Base-by-base conservation (phyloP, 2,329 filamentous ascomycete genomes). In the Basipetospora chlamydospora region DNA sequence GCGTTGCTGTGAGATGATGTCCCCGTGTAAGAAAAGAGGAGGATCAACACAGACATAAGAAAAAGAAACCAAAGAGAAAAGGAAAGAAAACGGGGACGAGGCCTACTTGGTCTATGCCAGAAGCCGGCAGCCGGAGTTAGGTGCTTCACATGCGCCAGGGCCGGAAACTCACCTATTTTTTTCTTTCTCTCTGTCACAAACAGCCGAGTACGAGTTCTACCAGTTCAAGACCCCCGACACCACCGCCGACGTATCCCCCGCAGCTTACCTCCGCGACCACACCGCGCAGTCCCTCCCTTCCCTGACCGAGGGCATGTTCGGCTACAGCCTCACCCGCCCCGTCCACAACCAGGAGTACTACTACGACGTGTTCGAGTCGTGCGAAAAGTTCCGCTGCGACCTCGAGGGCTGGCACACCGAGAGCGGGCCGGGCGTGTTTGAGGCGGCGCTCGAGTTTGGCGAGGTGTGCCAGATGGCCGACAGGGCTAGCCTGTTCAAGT, bases 331-430 rank as follows among this genome's bases (percentile, higher is more conserved):
- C 45, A 93, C 83, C 8, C 69, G 86, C 16, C 82, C 87, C 0
- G 73, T 87, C 2, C 84, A 92, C 51, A 94, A 94, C 57, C 77
- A 92, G 57, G 83, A 90, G 28, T 94, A 88, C 61, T 95, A 82
- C 60, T 94, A 94, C 54, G 75, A 80, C 31, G 72, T 94, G 34
- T 94, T 84, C 57, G 74, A 92, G 44, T 72, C 79, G 0, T 92
- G 85, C 60, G 67, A 71, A 44, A 65, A 74, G 41, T 93, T 94
- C 60, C 63, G 69, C 28, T 90, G 84, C 51, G 71, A 80, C 43
- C 81, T 95, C 33, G 87, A 95, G 55, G 85, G 87, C 31, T 95
- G 87, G 87, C 87, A 95, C 61, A 94, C 87, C 7, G 87, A 95
- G 60, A 87, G 80, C 45, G 87, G 87, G 1, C 87, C 87, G 0